Percentiles rank a stretch among this genome's conserved stretches.
These are phyloP conservation scores for Chlorella ohadii DNA, from an alignment of 139 green algal genomes.

Conservation along the genomic window DNA sequence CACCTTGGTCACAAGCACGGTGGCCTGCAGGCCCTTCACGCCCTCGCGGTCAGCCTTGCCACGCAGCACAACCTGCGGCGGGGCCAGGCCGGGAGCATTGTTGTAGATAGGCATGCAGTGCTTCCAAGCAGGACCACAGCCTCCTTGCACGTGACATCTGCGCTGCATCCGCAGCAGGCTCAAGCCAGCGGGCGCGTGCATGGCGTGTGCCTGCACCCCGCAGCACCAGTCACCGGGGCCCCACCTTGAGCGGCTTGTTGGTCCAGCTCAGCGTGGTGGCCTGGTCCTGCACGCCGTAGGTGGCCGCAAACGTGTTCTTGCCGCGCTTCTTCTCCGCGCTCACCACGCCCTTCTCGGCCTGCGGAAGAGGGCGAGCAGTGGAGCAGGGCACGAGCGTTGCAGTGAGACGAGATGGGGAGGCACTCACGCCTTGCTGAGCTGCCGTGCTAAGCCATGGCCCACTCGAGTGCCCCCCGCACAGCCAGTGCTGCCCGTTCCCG, in stretches of 20 bases:
- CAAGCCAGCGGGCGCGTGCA: neutral
- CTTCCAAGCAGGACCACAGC: neutral
- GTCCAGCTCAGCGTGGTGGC: constrained; percentile 28
- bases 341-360: constrained; percentile 21
- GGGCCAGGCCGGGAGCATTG: neutral
- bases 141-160: too few species aligned
- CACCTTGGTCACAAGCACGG: constrained; percentile 5
- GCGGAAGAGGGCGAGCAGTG: neutral
- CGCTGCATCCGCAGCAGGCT: neutral
- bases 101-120: neutral
- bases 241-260: constrained; percentile 43
- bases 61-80: neutral
- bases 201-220: too few species aligned
- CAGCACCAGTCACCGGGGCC: neutral
- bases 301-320: constrained; percentile 18
- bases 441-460: too few species aligned
- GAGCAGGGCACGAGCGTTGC: too few species aligned
- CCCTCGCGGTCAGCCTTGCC: constrained; percentile 15
- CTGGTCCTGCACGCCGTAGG: constrained; percentile 21
- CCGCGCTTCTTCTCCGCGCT: constrained; percentile 8
- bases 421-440: too few species aligned
- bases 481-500: too few species aligned
- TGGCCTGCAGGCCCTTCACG: neutral
- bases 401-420: too few species aligned
- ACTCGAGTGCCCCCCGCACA: neutral